A percentile compares a stretch with the other conserved stretches of the same genome.
These are phyloP conservation scores for Crepidotus variabilis DNA, from an alignment of 768 basidiomycete species.

Conservation along the genomic window DNA sequence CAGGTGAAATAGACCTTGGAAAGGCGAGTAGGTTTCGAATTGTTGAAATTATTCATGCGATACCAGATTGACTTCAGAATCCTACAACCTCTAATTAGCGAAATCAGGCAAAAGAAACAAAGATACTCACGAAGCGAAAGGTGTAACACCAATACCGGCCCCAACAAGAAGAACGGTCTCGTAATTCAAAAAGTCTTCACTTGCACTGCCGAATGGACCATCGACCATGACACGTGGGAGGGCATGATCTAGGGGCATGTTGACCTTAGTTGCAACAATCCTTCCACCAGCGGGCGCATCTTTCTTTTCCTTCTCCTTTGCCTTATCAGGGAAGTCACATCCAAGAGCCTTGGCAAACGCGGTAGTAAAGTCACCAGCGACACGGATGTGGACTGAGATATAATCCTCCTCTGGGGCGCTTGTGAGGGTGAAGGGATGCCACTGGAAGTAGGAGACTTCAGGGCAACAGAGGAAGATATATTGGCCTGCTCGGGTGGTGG, in stretches of 20 bases:
- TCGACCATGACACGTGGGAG: slow-evolving; percentile 95
- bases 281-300: slow-evolving; percentile 46
- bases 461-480: slow-evolving; percentile 93
- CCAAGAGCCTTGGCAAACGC: slow-evolving; percentile 80
- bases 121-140: slow-evolving; percentile 82
- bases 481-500: slow-evolving; percentile 77
- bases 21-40: slow-evolving; percentile 72
- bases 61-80: slow-evolving; percentile 94
- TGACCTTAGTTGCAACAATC: slow-evolving; percentile 54
- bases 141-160: slow-evolving; percentile 95
- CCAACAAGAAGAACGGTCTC: slow-evolving; percentile 89
- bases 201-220: slow-evolving; percentile 91
- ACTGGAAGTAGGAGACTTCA: slow-evolving; percentile 91
- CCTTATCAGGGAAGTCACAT: slow-evolving; percentile 62
- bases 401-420: slow-evolving; percentile 95
- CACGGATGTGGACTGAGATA: slow-evolving; percentile 89
- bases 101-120: not conserved
- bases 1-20: slow-evolving; percentile 94
- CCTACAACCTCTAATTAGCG: slow-evolving; percentile 26
- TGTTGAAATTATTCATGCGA: slow-evolving; percentile 85
- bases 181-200: slow-evolving; percentile 87
- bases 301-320: slow-evolving; percentile 41
- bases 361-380: slow-evolving; percentile 89
- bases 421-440: slow-evolving; percentile 96
- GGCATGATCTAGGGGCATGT: slow-evolving; percentile 62